Evolutionary conservation across 768 basidiomycete species (phyloP).

Genomic region (Russula emetica): DNA sequence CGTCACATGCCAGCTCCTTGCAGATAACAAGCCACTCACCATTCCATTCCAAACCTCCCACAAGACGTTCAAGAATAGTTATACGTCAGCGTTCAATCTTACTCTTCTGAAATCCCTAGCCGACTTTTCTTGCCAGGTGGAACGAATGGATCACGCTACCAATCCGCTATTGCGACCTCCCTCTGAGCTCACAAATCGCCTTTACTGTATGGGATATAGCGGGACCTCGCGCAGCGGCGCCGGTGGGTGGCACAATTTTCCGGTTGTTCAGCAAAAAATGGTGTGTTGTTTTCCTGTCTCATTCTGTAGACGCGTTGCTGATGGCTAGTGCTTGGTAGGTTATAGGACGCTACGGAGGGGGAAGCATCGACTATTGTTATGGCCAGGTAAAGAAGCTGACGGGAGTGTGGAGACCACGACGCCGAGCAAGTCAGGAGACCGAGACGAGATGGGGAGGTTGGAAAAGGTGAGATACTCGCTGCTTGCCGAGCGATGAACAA

Average conservation of each 20-base stretch:
- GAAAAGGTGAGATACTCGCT: slow-evolving; percentile 61
- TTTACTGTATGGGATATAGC: slow-evolving; percentile 97
- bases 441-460: slow-evolving; percentile 92
- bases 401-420: slow-evolving; percentile 77
- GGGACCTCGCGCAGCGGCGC: slow-evolving; percentile 69
- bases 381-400: slow-evolving; percentile 83
- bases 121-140: slow-evolving; percentile 53
- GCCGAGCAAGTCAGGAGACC: slow-evolving; percentile 74
- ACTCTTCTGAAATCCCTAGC: slow-evolving; percentile 2
- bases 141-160: slow-evolving; percentile 94
- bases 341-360: slow-evolving; percentile 82
- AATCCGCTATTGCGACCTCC: slow-evolving; percentile 91
- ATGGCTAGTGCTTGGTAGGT: not conserved
- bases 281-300: slow-evolving; percentile 40
- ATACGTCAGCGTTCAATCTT: slow-evolving; percentile 49
- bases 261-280: slow-evolving; percentile 90
- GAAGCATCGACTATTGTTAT: slow-evolving; percentile 83
- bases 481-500: not conserved
- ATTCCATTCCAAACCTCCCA: slow-evolving; percentile 89
- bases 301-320: not conserved
- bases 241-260: slow-evolving; percentile 90
- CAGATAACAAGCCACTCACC: slow-evolving; percentile 90
- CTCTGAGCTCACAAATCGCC: slow-evolving; percentile 79
- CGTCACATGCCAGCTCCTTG: slow-evolving; percentile 86
- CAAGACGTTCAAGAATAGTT: slow-evolving; percentile 83